Evolutionary conservation across 345 rosid genomes (phyloP).

Genomic region (Ailanthus altissimus): DNA sequence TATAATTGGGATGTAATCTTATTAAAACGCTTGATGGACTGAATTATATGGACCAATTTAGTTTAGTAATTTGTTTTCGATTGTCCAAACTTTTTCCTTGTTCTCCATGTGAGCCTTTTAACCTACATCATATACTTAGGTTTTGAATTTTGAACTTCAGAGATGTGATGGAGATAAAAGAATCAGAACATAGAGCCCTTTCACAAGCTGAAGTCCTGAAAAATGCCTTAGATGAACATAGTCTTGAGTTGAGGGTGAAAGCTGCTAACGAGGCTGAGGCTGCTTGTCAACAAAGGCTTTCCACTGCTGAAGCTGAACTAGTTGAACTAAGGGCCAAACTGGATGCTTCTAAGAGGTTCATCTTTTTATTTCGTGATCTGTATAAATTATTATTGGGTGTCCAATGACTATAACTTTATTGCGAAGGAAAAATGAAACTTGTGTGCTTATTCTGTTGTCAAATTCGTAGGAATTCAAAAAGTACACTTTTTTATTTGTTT

Average conservation of each 20-base stretch:
- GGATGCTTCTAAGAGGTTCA: conserved; percentile 76
- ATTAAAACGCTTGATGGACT: background rate
- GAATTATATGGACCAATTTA: background rate
- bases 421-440: background rate
- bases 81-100: background rate
- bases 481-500: background rate
- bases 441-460: conserved; percentile 11
- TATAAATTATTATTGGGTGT: conserved; percentile 2
- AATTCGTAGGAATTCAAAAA: background rate
- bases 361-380: conserved; percentile 17
- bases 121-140: background rate
- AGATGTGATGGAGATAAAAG: conserved; percentile 70
- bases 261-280: conserved; percentile 92
- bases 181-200: conserved; percentile 70
- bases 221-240: conserved; percentile 79
- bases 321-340: conserved; percentile 70
- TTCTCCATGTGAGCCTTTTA: conserved; percentile 2
- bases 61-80: background rate
- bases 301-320: conserved; percentile 83
- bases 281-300: conserved; percentile 91
- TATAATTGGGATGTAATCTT: background rate
- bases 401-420: background rate
- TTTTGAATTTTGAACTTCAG: conserved; percentile 41
- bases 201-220: conserved; percentile 74
- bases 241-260: conserved; percentile 89